phyloP scores from a whole-genome alignment of 805 yeast genomes.

The Phaffomyces antillensis region DNA sequence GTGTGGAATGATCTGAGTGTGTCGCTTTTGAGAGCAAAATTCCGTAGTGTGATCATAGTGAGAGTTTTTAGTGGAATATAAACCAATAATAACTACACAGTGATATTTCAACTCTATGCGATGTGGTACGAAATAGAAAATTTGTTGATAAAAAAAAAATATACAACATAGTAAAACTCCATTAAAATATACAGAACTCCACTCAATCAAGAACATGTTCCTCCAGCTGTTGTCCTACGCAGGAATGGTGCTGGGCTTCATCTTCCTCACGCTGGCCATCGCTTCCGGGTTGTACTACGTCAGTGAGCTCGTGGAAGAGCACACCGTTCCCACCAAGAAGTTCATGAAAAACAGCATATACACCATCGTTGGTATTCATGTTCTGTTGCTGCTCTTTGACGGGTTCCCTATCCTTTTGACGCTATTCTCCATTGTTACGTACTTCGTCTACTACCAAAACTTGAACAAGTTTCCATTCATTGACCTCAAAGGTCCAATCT shows the following conservation, averaged over 20 bases:
- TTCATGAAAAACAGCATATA: constrained; percentile 59
- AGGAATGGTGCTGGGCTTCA: constrained; percentile 57
- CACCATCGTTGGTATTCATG: constrained; percentile 45
- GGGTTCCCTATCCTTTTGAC: constrained; percentile 69
- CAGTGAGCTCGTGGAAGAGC: constrained; percentile 90
- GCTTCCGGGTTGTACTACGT: constrained; percentile 91
- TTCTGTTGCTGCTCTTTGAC: constrained; percentile 63
- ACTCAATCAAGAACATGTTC: constrained; percentile 34
- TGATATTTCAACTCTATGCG: no score
- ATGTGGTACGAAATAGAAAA: no score
- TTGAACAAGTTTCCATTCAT: constrained; percentile 80
- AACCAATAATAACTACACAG: no score
- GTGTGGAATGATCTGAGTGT: not conserved
- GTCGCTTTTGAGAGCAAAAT: no score
- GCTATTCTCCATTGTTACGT: constrained; percentile 60
- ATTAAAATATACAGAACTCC: not conserved
- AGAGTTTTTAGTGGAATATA: no score
- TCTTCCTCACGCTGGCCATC: constrained; percentile 55
- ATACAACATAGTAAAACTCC: not conserved
- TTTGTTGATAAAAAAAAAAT: no score
- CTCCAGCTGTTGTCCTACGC: constrained; percentile 49
- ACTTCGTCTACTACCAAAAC: constrained; percentile 70
- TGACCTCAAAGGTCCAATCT: constrained; percentile 60
- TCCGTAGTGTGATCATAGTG: not conserved
- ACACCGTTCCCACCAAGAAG: constrained; percentile 75